Evolutionary conservation across 2,329 filamentous ascomycete genomes (phyloP).

Genomic region (Alternaria incomplexa): DNA sequence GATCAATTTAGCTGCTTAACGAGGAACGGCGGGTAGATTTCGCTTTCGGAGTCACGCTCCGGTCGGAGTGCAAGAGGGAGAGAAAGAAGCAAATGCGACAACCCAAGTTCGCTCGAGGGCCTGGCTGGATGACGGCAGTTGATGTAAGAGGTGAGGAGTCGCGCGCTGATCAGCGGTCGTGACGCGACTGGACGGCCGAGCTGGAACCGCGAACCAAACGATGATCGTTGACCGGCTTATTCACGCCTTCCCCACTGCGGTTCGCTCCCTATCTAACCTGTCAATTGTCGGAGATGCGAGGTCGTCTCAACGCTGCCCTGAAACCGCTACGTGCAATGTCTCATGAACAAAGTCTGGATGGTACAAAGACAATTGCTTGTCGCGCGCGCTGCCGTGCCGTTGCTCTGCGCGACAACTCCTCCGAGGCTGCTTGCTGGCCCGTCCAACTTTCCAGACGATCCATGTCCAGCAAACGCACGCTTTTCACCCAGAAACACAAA

Average conservation of each 20-base stretch:
- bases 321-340: constrained; percentile 15
- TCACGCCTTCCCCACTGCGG: constrained; percentile 13
- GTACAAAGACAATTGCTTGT: constrained; percentile 8
- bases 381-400: constrained; percentile 4
- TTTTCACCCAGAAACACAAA: neutral
- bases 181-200: constrained; percentile 14
- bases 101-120: neutral
- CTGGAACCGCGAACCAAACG: constrained; percentile 2
- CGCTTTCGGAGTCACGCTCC: constrained; percentile 5
- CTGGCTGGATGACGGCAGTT: constrained; percentile 18
- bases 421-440: neutral
- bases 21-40: constrained; percentile 25
- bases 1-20: constrained; percentile 25
- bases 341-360: constrained; percentile 6
- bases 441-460: neutral
- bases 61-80: neutral
- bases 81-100: neutral
- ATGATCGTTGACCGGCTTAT: constrained; percentile 15
- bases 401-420: constrained; percentile 1
- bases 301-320: constrained; percentile 5
- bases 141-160: constrained; percentile 19
- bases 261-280: neutral
- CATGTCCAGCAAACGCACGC: neutral
- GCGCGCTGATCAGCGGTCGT: constrained; percentile 20
- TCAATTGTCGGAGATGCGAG: constrained; percentile 10